These are phyloP conservation scores for Penicillium diatomitis DNA, from an alignment of 495 filamentous ascomycete genomes.

Conservation along the genomic window DNA sequence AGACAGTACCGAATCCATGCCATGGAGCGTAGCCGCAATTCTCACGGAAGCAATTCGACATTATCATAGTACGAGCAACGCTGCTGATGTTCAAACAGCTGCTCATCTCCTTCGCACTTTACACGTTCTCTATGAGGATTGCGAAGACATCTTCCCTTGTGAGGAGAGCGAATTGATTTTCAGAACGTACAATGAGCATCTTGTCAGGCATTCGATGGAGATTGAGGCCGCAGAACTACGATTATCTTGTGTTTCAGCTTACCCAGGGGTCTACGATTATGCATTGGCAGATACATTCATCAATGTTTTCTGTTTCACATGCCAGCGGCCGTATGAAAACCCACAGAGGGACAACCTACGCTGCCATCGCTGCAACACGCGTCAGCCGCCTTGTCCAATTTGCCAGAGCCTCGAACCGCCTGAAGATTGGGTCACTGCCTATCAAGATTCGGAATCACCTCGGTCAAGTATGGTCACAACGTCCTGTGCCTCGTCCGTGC, in stretches of 20 bases:
- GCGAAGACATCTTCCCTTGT: conserved; percentile 34
- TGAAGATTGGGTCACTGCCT: conserved; percentile 38
- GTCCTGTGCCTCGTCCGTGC: conserved; percentile 7
- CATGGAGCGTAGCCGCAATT: conserved; percentile 42
- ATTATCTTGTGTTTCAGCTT: conserved; percentile 52
- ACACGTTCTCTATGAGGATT: conserved; percentile 31
- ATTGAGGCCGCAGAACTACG: conserved; percentile 60
- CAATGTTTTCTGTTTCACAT: conserved; percentile 39
- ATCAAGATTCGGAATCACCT: conserved; percentile 5
- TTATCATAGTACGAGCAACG: conserved; percentile 32
- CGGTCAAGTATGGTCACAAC: not conserved
- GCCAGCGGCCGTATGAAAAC: conserved; percentile 39
- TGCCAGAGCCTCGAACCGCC: conserved; percentile 40
- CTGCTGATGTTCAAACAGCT: conserved; percentile 38
- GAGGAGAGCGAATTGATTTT: conserved; percentile 45
- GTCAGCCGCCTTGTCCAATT: conserved; percentile 36
- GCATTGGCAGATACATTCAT: conserved; percentile 42
- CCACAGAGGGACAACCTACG: conserved; percentile 32
- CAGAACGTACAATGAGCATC: conserved; percentile 54
- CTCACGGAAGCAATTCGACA: conserved; percentile 35
- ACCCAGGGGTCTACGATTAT: conserved; percentile 51
- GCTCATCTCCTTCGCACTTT: conserved; percentile 39
- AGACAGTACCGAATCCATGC: conserved; percentile 26
- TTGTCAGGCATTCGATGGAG: conserved; percentile 55
- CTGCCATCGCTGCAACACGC: conserved; percentile 35